phyloP scores from a whole-genome alignment of 2,329 filamentous ascomycete genomes.

The Aspergillus transmontanensis region DNA sequence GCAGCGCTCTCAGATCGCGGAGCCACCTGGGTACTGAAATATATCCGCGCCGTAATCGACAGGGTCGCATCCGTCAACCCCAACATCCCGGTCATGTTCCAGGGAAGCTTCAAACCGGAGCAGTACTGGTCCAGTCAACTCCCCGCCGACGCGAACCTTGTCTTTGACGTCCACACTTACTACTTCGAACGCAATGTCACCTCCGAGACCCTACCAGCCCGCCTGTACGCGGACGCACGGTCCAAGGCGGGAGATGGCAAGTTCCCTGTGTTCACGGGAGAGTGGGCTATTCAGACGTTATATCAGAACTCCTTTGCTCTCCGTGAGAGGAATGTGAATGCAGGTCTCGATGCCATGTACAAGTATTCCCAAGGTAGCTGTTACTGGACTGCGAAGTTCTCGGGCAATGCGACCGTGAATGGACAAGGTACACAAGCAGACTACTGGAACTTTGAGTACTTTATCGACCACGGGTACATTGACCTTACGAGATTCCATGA shows the following conservation, averaged over 20 bases:
- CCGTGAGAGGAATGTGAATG: slow-evolving; percentile 18
- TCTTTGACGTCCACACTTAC: slow-evolving; percentile 31
- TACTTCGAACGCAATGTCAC: slow-evolving; percentile 24
- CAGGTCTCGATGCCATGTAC: slow-evolving; percentile 18
- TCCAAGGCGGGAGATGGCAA: slow-evolving; percentile 17
- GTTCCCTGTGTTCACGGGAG: slow-evolving; percentile 28
- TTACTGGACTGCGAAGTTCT: slow-evolving; percentile 26
- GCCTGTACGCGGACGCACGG: slow-evolving; percentile 23
- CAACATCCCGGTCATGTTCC: slow-evolving; percentile 28
- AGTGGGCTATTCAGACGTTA: slow-evolving; percentile 27
- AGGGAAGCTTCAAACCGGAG: slow-evolving; percentile 29
- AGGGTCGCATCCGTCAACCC: slow-evolving; percentile 18
- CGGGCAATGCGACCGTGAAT: slow-evolving; percentile 16
- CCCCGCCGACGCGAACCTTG: slow-evolving; percentile 20
- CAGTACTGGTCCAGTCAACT: slow-evolving; percentile 24
- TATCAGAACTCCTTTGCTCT: slow-evolving; percentile 19
- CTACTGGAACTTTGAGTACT: slow-evolving; percentile 23
- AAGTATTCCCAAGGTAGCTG: slow-evolving; percentile 23
- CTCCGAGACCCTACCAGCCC: slow-evolving; percentile 18
- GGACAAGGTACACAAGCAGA: slow-evolving; percentile 18
- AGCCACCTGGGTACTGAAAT: slow-evolving; percentile 26
- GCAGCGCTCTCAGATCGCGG: slow-evolving; percentile 25
- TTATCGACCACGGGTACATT: slow-evolving; percentile 18
- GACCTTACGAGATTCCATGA: background rate
- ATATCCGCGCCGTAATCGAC: slow-evolving; percentile 24